These are phyloP conservation scores for Hypomontagnella monticulosa DNA, from an alignment of 495 filamentous ascomycete genomes.

Conservation along the genomic window DNA sequence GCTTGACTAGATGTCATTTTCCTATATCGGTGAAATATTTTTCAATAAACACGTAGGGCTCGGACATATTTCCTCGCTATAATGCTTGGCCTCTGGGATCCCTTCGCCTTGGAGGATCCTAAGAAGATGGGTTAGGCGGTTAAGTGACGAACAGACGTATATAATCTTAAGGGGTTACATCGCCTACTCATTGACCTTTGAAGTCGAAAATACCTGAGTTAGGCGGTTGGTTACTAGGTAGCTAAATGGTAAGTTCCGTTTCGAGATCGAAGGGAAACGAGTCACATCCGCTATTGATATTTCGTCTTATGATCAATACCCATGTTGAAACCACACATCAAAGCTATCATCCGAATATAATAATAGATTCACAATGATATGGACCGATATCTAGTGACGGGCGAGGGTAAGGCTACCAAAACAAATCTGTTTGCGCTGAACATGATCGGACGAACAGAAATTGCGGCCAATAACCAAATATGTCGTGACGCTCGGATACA, in stretches of 20 bases:
- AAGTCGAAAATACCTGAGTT: no score
- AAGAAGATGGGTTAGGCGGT: constrained; percentile 2
- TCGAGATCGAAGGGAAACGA: constrained; percentile 3
- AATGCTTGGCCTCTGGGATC: neutral
- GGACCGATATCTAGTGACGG: neutral
- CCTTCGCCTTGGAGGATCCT: neutral
- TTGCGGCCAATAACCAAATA: neutral
- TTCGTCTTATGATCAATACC: no score
- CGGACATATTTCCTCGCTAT: neutral
- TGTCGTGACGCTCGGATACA: constrained; percentile 25
- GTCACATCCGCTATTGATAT: no score
- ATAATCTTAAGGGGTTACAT: constrained; percentile 10
- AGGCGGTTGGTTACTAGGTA: no score
- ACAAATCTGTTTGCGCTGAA: constrained; percentile 20
- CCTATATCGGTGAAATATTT: no score
- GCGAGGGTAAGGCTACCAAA: neutral
- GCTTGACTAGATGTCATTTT: no score
- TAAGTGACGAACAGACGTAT: neutral
- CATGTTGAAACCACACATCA: no score
- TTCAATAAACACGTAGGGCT: neutral
- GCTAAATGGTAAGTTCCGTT: constrained; percentile 4
- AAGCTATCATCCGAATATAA: no score
- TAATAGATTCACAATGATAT: neutral
- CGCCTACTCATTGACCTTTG: constrained; percentile 1
- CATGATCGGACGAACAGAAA: constrained; percentile 28